Conservation (phyloP, 2,329 filamentous ascomycete species). For the Pseudogymnoascus sp. region DNA sequence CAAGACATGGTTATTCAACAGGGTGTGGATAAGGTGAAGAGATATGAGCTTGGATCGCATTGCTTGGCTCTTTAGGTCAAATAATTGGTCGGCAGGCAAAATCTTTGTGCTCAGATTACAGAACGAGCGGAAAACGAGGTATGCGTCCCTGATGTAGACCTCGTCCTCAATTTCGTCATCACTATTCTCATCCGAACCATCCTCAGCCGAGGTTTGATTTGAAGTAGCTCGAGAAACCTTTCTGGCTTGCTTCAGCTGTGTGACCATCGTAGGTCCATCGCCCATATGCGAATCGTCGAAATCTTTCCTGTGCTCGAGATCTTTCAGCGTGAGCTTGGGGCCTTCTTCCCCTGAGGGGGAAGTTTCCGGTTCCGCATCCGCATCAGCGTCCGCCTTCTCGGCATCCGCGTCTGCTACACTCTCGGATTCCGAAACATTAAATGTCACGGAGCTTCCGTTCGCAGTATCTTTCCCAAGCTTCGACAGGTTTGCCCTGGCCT, state of each 20-base stretch:
- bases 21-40: conserved; percentile 87
- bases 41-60: conserved; percentile 97
- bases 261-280: conserved; percentile 61
- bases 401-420: conserved; percentile 20
- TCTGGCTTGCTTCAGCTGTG: conserved; percentile 44
- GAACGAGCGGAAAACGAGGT: conserved; percentile 93
- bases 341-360: conserved; percentile 31
- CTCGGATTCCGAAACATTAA: conserved; percentile 25
- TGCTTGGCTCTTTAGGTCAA: conserved; percentile 84
- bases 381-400: conserved; percentile 15
- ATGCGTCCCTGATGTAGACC: conserved; percentile 93
- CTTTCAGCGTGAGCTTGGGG: conserved; percentile 56
- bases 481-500: conserved; percentile 55
- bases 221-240: conserved; percentile 42
- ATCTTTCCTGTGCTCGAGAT: conserved; percentile 60
- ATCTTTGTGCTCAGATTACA: conserved; percentile 95
- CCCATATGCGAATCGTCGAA: conserved; percentile 58
- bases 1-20: conserved; percentile 85
- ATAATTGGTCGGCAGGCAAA: conserved; percentile 80
- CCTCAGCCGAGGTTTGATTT: conserved; percentile 49
- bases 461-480: conserved; percentile 23
- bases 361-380: conserved; percentile 18
- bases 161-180: conserved; percentile 76
- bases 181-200: conserved; percentile 45
- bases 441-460: conserved; percentile 27